phyloP scores from a whole-genome alignment of 164 flowering plant genomes.

The Protea cynaroides region DNA sequence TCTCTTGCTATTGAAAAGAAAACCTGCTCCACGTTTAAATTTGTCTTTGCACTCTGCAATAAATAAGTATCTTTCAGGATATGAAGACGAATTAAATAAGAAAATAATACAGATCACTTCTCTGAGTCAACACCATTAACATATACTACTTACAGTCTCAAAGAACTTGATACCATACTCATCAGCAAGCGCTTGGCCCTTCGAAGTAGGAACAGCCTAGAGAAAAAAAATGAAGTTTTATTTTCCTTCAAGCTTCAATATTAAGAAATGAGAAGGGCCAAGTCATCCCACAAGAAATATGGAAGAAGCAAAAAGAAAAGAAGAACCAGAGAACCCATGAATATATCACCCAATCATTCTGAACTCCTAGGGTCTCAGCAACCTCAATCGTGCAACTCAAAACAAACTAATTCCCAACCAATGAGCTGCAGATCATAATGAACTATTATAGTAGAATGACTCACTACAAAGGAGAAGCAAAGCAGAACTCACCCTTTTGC shows the following conservation, averaged over 20 bases:
- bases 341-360: not conserved
- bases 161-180: conserved; percentile 78
- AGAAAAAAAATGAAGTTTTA: not conserved
- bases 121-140: not conserved
- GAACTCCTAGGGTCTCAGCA: not conserved
- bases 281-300: not conserved
- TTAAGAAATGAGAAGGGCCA: not conserved
- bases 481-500: conserved; percentile 55
- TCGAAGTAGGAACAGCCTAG: conserved; percentile 79
- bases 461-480: not conserved
- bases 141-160: conserved; percentile 52
- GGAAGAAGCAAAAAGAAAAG: no score
- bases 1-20: conserved; percentile 84
- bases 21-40: conserved; percentile 72
- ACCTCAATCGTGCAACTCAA: not conserved
- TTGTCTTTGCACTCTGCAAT: conserved; percentile 77
- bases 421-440: not conserved
- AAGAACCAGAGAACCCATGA: not conserved
- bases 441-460: not conserved
- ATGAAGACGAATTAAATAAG: not conserved
- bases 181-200: conserved; percentile 84
- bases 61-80: conserved; percentile 8
- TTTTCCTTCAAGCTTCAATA: not conserved
- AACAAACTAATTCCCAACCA: not conserved
- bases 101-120: not conserved